A percentile compares a stretch with the other conserved stretches of the same genome.
Evolutionary conservation across 2,329 filamentous ascomycete genomes (phyloP).

Genomic region (Beauveria sp.): DNA sequence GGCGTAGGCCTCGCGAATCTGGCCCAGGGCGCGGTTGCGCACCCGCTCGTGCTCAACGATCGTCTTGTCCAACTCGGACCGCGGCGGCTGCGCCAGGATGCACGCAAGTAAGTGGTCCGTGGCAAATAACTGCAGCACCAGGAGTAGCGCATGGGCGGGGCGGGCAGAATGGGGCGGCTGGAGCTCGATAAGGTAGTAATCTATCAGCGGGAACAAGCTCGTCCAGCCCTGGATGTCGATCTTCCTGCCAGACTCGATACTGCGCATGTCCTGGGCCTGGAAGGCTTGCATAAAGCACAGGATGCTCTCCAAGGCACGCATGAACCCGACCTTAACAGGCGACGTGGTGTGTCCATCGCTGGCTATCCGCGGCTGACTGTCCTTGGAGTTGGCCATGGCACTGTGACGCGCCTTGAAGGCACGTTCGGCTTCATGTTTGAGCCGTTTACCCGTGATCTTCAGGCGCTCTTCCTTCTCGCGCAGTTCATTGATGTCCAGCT

Average conservation of each 20-base stretch:
- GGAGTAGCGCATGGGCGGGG: constrained; percentile 34
- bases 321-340: constrained; percentile 34
- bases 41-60: constrained; percentile 21
- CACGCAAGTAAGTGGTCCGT: constrained; percentile 38
- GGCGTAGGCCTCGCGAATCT: constrained; percentile 24
- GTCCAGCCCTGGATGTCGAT: constrained; percentile 35
- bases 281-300: constrained; percentile 48
- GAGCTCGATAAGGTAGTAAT: constrained; percentile 32
- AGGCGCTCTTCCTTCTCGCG: constrained; percentile 31
- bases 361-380: constrained; percentile 11
- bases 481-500: constrained; percentile 21
- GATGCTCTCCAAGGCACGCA: constrained; percentile 41
- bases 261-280: constrained; percentile 36
- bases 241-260: constrained; percentile 32
- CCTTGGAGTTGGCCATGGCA: constrained; percentile 16
- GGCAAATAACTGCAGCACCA: constrained; percentile 37
- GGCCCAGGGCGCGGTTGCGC: constrained; percentile 21
- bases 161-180: constrained; percentile 25
- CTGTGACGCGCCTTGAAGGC: constrained; percentile 25
- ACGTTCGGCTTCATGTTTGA: constrained; percentile 48
- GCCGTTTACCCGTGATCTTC: constrained; percentile 35
- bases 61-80: constrained; percentile 14
- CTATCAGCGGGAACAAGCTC: constrained; percentile 37
- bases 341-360: constrained; percentile 24
- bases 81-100: constrained; percentile 18